A percentile compares a stretch with the other conserved stretches of the same genome.
Conservation (phyloP, 208 protist species). For the Sergeia podlipaevii region DNA sequence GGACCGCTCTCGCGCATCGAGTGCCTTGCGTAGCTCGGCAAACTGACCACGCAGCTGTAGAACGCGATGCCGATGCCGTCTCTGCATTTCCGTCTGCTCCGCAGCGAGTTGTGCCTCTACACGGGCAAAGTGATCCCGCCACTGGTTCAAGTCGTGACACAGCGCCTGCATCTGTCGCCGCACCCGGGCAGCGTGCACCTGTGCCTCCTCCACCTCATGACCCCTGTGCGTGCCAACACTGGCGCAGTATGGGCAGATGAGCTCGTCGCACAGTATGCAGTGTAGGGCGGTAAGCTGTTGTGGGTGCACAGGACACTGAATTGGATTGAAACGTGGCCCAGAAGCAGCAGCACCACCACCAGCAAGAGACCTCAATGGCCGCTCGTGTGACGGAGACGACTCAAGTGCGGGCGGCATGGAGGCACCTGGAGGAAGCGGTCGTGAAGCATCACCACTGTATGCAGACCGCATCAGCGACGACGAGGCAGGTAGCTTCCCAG, state of each 20-base stretch:
- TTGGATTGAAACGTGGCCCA: neutral
- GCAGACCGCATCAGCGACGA: no score
- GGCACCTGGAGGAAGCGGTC: no score
- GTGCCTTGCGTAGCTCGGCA: conserved; percentile 20
- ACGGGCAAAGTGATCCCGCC: conserved; percentile 31
- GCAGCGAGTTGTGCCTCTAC: conserved; percentile 29
- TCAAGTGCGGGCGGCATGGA: no score
- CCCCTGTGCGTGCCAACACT: conserved; percentile 49
- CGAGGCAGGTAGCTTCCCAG: no score
- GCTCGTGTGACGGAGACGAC: no score
- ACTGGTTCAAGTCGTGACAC: conserved; percentile 41
- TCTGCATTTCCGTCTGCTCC: conserved; percentile 22
- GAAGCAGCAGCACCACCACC: neutral
- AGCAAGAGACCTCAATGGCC: no score
- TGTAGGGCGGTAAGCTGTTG: conserved; percentile 38
- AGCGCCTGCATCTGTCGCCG: conserved; percentile 26
- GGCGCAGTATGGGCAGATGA: conserved; percentile 68
- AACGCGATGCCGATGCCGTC: conserved; percentile 16
- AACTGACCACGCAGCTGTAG: conserved; percentile 22
- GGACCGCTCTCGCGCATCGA: conserved; percentile 20
- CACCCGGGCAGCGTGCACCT: conserved; percentile 18
- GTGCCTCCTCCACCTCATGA: conserved; percentile 42
- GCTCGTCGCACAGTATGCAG: conserved; percentile 43
- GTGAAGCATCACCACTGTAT: no score
- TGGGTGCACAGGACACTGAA: conserved; percentile 40